Evolutionary conservation across 148 eudicot species (phyloP).

Genomic region (Rhododendron simsii): DNA sequence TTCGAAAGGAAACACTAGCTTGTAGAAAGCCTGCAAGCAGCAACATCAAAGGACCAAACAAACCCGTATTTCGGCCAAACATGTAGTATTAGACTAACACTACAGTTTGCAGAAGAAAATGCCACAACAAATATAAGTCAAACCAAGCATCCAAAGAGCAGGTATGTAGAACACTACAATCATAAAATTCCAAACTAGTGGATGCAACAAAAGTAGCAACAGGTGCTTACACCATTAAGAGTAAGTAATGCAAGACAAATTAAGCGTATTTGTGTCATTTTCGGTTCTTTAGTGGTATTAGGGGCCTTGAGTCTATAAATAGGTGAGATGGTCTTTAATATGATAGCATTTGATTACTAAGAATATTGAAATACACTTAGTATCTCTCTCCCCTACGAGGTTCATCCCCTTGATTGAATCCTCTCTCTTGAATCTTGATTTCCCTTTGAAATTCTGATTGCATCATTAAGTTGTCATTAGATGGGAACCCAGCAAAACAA

Average conservation of each 20-base stretch:
- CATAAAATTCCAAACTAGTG: too few species aligned
- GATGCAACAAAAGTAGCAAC: too few species aligned
- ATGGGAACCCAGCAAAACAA: background rate
- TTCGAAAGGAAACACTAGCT: background rate
- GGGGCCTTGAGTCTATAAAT: too few species aligned
- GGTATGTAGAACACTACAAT: too few species aligned
- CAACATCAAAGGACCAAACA: background rate
- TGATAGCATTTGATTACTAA: background rate
- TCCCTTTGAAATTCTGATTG: background rate
- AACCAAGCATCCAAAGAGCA: too few species aligned
- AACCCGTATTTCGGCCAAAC: background rate
- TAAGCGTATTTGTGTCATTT: too few species aligned
- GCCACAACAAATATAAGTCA: too few species aligned
- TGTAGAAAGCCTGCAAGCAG: background rate
- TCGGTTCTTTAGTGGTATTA: too few species aligned
- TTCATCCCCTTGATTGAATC: background rate
- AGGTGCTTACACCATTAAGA: too few species aligned
- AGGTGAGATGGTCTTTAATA: background rate
- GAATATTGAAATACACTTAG: background rate
- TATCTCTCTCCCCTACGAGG: background rate
- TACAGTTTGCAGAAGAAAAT: too few species aligned
- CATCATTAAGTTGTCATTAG: background rate
- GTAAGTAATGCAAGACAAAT: too few species aligned
- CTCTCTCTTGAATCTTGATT: background rate
- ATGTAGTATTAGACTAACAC: background rate